Percentiles rank a stretch among this genome's conserved stretches.
Evolutionary conservation across 2,329 filamentous ascomycete genomes (phyloP).

Genomic region (Chrysosporium keratinophilum): DNA sequence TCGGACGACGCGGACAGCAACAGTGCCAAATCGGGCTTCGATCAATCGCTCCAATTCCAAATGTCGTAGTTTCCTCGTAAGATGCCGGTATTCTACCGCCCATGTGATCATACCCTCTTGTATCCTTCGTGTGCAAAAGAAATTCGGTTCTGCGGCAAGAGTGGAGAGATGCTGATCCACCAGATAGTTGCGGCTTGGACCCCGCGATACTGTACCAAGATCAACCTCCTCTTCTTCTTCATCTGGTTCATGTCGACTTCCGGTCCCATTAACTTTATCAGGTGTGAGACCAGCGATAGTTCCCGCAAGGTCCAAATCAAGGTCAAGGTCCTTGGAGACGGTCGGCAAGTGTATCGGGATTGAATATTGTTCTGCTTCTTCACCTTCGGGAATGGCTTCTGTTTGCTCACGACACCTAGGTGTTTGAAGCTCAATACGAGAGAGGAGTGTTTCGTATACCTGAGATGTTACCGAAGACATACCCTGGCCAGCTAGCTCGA

Average conservation of each 20-base stretch:
- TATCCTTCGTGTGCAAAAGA: constrained; percentile 29
- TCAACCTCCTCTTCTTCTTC: constrained; percentile 35
- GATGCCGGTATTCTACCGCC: constrained; percentile 68
- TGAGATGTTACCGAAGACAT: constrained; percentile 64
- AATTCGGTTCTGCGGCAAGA: constrained; percentile 38
- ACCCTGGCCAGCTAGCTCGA: constrained; percentile 58
- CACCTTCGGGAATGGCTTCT: constrained; percentile 33
- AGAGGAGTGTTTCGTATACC: constrained; percentile 66
- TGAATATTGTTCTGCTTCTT: constrained; percentile 34
- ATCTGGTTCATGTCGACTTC: constrained; percentile 45
- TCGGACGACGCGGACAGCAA: constrained; percentile 71
- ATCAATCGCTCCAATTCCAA: constrained; percentile 74
- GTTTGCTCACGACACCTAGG: constrained; percentile 49
- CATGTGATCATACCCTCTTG: constrained; percentile 57
- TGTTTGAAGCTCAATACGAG: constrained; percentile 57
- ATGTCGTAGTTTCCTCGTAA: constrained; percentile 62
- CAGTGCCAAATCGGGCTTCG: constrained; percentile 61
- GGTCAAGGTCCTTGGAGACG: constrained; percentile 31
- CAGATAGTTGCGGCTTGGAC: constrained; percentile 24
- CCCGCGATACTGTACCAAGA: constrained; percentile 27
- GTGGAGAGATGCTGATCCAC: constrained; percentile 38
- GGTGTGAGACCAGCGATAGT: constrained; percentile 28
- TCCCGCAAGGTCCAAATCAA: constrained; percentile 28
- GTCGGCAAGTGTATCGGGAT: constrained; percentile 27
- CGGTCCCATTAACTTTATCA: constrained; percentile 31